phyloP scores from a whole-genome alignment of 176 grass and related monocot species.

The Zea luxurians region DNA sequence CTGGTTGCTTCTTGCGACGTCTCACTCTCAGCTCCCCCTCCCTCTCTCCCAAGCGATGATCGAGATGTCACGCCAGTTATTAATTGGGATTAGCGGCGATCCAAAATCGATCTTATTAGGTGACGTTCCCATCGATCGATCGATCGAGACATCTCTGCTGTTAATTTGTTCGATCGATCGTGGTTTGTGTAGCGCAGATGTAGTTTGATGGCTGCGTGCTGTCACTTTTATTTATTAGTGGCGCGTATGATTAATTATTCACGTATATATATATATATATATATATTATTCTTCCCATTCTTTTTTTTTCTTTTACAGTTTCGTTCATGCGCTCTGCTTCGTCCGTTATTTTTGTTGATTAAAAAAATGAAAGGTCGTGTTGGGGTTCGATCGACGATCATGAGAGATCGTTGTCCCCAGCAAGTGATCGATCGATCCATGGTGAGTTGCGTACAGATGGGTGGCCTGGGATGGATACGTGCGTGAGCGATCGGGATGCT shows the following conservation, averaged over 20 bases:
- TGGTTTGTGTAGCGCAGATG: constrained; percentile 15
- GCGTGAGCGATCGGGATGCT: constrained; percentile 7
- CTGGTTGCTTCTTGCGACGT: constrained; percentile 55
- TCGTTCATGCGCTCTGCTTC: neutral
- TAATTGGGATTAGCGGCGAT: constrained; percentile 33
- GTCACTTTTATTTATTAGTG: neutral
- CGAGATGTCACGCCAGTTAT: constrained; percentile 42
- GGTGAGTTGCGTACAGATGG: neutral
- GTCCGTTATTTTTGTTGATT: too few species aligned
- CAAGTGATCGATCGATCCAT: constrained; percentile 9
- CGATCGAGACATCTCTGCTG: constrained; percentile 15
- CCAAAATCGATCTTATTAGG: neutral
- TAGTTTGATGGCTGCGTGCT: constrained; percentile 16
- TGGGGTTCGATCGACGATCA: neutral
- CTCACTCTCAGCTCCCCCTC: constrained; percentile 33
- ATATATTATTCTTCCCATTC: neutral
- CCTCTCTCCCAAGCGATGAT: constrained; percentile 32
- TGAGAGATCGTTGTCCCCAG: constrained; percentile 21
- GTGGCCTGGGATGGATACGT: neutral
- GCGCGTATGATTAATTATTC: neutral
- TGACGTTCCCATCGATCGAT: neutral
- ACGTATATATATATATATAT: neutral
- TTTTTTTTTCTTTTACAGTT: neutral
- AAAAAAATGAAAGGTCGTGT: neutral
- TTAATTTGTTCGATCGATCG: neutral